Evolutionary conservation across 257 asterid species (phyloP).

Genomic region (Petunia axillaris): DNA sequence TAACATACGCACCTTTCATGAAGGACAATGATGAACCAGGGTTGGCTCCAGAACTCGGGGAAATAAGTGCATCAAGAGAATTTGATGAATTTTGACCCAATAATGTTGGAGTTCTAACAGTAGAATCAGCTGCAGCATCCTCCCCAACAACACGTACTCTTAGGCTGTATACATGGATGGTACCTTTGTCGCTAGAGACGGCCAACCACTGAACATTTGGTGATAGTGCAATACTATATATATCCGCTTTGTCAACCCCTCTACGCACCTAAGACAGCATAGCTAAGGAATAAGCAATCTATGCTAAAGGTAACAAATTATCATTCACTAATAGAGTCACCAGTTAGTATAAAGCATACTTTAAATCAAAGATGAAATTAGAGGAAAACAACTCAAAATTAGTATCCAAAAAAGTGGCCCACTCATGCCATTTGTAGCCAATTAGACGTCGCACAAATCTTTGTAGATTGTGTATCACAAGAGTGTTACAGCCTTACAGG

Average conservation of each 20-base stretch:
- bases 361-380: conserved; percentile 2
- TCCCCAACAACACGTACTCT: conserved; percentile 78
- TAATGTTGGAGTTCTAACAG: conserved; percentile 51
- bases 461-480: background rate
- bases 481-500: conserved; percentile 1
- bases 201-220: conserved; percentile 93
- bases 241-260: conserved; percentile 88
- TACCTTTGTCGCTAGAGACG: conserved; percentile 93
- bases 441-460: background rate
- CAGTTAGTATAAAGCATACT: conserved; percentile 14
- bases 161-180: conserved; percentile 88
- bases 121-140: conserved; percentile 55
- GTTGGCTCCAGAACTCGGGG: conserved; percentile 72
- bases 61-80: conserved; percentile 73
- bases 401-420: conserved; percentile 9
- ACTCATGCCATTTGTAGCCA: background rate
- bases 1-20: conserved; percentile 69
- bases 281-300: conserved; percentile 27
- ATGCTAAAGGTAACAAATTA: conserved; percentile 12
- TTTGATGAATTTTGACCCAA: conserved; percentile 59
- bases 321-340: background rate
- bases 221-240: conserved; percentile 77
- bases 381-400: conserved; percentile 21
- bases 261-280: conserved; percentile 78
- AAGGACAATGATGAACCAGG: conserved; percentile 86